Evolutionary conservation across 139 green algal genomes (phyloP).

Genomic region (Micractinium conductrix): DNA sequence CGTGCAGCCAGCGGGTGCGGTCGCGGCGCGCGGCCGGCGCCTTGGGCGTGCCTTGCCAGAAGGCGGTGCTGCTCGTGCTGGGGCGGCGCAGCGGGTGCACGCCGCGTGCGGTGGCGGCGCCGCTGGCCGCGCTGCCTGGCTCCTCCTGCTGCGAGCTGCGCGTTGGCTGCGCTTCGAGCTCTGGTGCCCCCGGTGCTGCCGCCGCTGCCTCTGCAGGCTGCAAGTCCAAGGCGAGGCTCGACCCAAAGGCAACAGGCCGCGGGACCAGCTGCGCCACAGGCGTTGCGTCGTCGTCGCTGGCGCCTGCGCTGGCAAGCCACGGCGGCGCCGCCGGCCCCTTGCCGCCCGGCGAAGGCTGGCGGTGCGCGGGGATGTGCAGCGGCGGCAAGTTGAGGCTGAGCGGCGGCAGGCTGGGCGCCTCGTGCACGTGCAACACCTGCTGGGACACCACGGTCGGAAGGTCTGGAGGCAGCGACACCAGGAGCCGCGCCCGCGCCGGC

Average conservation of each 20-base stretch:
- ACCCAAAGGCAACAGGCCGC: too few relatives aligned
- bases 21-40: not conserved
- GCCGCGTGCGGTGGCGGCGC: not conserved
- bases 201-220: not conserved
- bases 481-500: not conserved
- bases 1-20: constrained; percentile 11
- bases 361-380: constrained; percentile 36
- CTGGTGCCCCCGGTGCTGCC: not conserved
- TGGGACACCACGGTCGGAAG: not conserved
- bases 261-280: too few relatives aligned
- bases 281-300: too few relatives aligned
- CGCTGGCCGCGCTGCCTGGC: too few relatives aligned
- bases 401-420: constrained; percentile 25
- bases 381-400: too few relatives aligned
- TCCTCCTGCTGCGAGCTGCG: too few relatives aligned
- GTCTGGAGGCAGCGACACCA: not conserved
- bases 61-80: constrained; percentile 1
- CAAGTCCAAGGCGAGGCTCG: too few relatives aligned
- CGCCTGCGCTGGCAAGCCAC: too few relatives aligned
- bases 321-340: too few relatives aligned
- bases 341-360: too few relatives aligned
- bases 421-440: not conserved
- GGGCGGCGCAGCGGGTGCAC: not conserved
- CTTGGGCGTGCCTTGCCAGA: not conserved
- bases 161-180: too few relatives aligned